Conservation (phyloP, 2,329 filamentous ascomycete genomes). For the Pyrenophora graminea region DNA sequence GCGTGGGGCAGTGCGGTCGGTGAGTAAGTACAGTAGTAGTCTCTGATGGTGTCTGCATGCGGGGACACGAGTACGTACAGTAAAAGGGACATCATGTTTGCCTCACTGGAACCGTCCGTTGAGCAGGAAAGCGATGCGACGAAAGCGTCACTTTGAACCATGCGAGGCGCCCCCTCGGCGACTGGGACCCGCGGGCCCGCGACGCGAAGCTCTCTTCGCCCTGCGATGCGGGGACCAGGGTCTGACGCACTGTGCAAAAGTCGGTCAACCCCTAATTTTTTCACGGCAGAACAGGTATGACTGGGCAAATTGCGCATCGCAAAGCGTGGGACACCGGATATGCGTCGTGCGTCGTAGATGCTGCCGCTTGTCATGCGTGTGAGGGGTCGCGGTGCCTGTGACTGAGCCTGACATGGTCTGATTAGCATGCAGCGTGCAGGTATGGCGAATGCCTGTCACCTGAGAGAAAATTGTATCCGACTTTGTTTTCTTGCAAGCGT, state of each 20-base stretch:
- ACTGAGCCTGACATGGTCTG: slow-evolving; percentile 6
- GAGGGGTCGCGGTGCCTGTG: slow-evolving; percentile 8
- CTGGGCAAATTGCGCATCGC: slow-evolving; percentile 2
- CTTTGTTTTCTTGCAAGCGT: slow-evolving; percentile 13
- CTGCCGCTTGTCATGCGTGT: slow-evolving; percentile 1
- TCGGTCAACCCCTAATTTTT: slow-evolving; percentile 21
- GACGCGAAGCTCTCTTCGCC: slow-evolving; percentile 7
- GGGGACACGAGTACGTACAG: slow-evolving; percentile 1
- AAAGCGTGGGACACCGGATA: not conserved
- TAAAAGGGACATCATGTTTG: not conserved
- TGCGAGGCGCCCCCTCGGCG: slow-evolving; percentile 7
- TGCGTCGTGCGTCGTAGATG: slow-evolving; percentile 6
- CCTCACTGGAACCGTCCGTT: slow-evolving; percentile 21
- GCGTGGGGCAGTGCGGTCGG: slow-evolving; percentile 5
- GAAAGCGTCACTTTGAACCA: slow-evolving; percentile 13
- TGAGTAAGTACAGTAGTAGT: slow-evolving; percentile 4
- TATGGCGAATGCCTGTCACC: slow-evolving; percentile 21
- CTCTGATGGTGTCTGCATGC: slow-evolving; percentile 11
- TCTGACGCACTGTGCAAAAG: slow-evolving; percentile 24
- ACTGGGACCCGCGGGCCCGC: slow-evolving; percentile 6
- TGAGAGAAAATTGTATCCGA: slow-evolving; percentile 10
- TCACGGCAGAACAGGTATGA: slow-evolving; percentile 4
- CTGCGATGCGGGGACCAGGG: slow-evolving; percentile 10
- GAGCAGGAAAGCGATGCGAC: slow-evolving; percentile 22
- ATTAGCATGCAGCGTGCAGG: slow-evolving; percentile 23